Conservation (phyloP, 164 flowering plant genomes). For the Magnolia changhungtana region DNA sequence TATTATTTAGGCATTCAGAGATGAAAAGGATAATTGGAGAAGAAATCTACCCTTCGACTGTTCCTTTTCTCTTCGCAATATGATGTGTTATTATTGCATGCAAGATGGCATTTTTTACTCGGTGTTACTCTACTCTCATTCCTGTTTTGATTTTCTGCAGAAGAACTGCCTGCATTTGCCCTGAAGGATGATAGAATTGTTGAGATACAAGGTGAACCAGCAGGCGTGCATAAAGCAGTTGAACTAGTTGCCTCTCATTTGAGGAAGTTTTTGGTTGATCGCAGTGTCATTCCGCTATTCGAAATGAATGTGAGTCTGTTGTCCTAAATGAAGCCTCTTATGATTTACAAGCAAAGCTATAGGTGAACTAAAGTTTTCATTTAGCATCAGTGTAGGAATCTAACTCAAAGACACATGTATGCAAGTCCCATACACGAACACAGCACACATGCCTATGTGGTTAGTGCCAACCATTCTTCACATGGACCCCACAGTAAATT, state of each 20-base stretch:
- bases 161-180: conserved; percentile 82
- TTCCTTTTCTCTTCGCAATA: neutral
- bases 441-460: too few relatives aligned
- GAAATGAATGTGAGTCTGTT: conserved; percentile 65
- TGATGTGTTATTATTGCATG: neutral
- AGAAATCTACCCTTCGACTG: neutral
- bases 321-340: neutral
- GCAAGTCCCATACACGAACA: too few relatives aligned
- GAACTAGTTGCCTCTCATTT: conserved; percentile 79
- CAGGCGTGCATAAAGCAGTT: conserved; percentile 73
- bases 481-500: too few relatives aligned
- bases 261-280: conserved; percentile 92
- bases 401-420: too few relatives aligned
- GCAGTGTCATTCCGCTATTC: conserved; percentile 72
- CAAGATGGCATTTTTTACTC: neutral
- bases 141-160: conserved; percentile 38
- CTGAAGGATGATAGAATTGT: conserved; percentile 90
- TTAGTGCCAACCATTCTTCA: too few relatives aligned
- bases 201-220: conserved; percentile 81
- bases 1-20: neutral
- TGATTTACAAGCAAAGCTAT: neutral
- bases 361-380: too few relatives aligned
- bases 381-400: too few relatives aligned
- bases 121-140: neutral
- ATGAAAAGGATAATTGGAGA: neutral